phyloP scores from a whole-genome alignment of 2,329 filamentous ascomycete genomes.

The Arachnomyces sp. region DNA sequence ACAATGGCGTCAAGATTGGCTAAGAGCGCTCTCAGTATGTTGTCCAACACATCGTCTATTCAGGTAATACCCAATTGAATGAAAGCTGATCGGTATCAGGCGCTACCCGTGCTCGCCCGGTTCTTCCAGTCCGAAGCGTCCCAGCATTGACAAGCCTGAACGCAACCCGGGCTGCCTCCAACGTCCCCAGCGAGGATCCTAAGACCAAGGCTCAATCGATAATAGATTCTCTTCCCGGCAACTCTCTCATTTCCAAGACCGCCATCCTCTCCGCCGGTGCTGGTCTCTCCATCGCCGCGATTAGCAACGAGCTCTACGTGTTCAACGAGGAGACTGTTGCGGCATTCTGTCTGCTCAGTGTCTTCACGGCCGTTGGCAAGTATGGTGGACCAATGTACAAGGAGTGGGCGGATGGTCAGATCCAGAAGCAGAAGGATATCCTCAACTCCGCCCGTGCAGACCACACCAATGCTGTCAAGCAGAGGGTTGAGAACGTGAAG shows the following conservation, averaged over 20 bases:
- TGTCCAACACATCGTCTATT: constrained; percentile 15
- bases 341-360: constrained; percentile 81
- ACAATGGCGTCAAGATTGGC: constrained; percentile 97
- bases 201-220: constrained; percentile 96
- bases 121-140: constrained; percentile 64
- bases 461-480: constrained; percentile 92
- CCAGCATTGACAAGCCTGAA: constrained; percentile 65
- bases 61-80: constrained; percentile 7
- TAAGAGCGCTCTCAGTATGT: constrained; percentile 90
- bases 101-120: constrained; percentile 82
- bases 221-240: constrained; percentile 86
- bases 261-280: constrained; percentile 91
- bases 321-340: constrained; percentile 98
- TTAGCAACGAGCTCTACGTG: constrained; percentile 99
- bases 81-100: constrained; percentile 48
- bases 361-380: constrained; percentile 88
- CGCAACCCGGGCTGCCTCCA: constrained; percentile 62
- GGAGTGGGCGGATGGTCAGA: constrained; percentile 84
- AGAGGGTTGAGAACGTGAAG: constrained; percentile 86
- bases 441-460: constrained; percentile 88
- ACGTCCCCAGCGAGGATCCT: constrained; percentile 76
- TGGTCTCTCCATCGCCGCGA: constrained; percentile 83
- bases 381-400: constrained; percentile 87
- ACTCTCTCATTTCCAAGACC: constrained; percentile 86
- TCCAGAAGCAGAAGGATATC: constrained; percentile 87